Conservation (phyloP, 2,329 filamentous ascomycete species). For the Aureobasidium sp. region DNA sequence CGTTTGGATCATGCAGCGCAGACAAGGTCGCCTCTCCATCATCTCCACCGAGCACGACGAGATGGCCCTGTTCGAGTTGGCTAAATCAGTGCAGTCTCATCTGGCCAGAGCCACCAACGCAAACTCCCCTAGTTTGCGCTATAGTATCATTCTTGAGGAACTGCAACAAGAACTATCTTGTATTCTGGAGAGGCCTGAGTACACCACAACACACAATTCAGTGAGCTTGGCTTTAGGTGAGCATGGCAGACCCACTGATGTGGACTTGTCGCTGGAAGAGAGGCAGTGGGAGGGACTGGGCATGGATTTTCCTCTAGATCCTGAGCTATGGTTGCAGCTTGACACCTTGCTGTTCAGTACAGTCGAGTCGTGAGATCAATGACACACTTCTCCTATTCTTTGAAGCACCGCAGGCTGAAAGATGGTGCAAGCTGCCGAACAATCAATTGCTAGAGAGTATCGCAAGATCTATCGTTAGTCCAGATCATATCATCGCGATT, state of each 20-base stretch:
- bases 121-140: neutral
- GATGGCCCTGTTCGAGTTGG: neutral
- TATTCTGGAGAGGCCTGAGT: neutral
- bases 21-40: neutral
- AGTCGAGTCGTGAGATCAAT: neutral
- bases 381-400: too few species aligned
- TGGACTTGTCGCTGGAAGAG: neutral
- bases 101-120: constrained; percentile 1
- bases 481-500: too few species aligned
- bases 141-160: constrained; percentile 14
- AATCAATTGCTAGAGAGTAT: too few species aligned
- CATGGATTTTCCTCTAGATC: neutral
- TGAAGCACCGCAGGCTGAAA: too few species aligned
- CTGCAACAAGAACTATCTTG: constrained; percentile 1
- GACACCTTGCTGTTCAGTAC: neutral
- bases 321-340: neutral
- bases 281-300: neutral
- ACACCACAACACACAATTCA: neutral
- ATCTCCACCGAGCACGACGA: neutral
- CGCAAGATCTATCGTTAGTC: too few species aligned
- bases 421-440: too few species aligned
- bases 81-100: constrained; percentile 6
- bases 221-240: neutral
- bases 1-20: constrained; percentile 9
- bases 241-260: neutral